Conservation (phyloP, 108 stramenopile genomes). For the Skeletonema costatum region DNA sequence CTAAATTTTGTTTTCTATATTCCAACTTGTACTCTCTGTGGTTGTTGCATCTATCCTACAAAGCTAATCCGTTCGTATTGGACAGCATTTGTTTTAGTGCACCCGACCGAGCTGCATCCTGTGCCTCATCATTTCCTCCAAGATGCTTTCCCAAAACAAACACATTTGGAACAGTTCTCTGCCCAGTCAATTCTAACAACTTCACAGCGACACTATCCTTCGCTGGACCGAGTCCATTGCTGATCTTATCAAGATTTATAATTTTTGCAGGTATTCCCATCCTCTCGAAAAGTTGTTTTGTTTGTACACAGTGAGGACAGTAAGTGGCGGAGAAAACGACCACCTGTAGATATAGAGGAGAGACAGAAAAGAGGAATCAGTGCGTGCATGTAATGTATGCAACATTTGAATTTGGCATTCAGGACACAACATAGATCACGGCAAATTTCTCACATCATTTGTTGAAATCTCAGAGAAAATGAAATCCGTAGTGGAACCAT, state of each 20-base stretch:
- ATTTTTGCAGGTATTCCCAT: slow-evolving; percentile 54
- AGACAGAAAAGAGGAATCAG: background rate
- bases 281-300: slow-evolving; percentile 59
- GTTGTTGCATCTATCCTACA: background rate
- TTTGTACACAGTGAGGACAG: slow-evolving; percentile 66
- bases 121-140: slow-evolving; percentile 14
- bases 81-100: slow-evolving; percentile 58
- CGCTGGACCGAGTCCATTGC: slow-evolving; percentile 52
- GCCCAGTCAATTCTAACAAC: slow-evolving; percentile 41
- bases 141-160: slow-evolving; percentile 48
- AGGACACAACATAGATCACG: no score
- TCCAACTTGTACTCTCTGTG: background rate
- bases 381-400: background rate
- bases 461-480: slow-evolving; percentile 21
- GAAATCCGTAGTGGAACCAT: slow-evolving; percentile 1
- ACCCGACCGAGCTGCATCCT: slow-evolving; percentile 43
- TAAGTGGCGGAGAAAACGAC: slow-evolving; percentile 66
- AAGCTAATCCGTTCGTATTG: background rate
- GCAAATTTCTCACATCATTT: slow-evolving; percentile 12
- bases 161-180: slow-evolving; percentile 60
- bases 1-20: background rate
- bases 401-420: background rate
- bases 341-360: slow-evolving; percentile 31
- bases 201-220: slow-evolving; percentile 57
- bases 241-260: slow-evolving; percentile 76